Evolutionary conservation across 1,284 basidiomycete species (phyloP).

Genomic region (Ustilago bromivora): DNA sequence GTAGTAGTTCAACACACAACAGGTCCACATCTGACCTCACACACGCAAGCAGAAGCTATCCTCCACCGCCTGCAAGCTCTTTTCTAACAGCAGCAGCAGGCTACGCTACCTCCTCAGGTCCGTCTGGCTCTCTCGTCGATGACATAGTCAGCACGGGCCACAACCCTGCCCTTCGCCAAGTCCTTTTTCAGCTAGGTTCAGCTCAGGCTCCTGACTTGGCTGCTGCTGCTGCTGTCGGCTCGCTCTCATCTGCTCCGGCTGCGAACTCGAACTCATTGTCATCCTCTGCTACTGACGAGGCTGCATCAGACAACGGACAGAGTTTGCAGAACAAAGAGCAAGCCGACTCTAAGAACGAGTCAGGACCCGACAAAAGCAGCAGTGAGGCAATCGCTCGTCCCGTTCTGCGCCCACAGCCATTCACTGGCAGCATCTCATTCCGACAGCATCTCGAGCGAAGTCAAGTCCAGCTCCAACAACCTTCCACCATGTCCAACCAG

Average conservation of each 20-base stretch:
- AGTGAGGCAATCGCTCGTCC: constrained; percentile 7
- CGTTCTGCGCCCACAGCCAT: constrained; percentile 15
- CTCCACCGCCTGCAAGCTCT: constrained; percentile 9
- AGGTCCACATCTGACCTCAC: not conserved
- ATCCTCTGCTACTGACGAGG: not conserved
- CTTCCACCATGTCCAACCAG: constrained; percentile 24
- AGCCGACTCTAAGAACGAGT: not conserved
- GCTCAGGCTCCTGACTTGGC: constrained; percentile 32
- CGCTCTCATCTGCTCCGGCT: constrained; percentile 17
- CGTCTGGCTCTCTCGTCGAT: constrained; percentile 20
- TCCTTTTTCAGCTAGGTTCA: constrained; percentile 51
- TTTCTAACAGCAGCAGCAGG: constrained; percentile 9
- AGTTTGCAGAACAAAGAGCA: not conserved
- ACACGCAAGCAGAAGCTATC: constrained; percentile 23
- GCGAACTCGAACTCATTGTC: not conserved
- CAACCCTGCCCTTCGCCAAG: constrained; percentile 45
- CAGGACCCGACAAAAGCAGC: not conserved
- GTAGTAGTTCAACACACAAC: not conserved
- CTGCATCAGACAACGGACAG: not conserved
- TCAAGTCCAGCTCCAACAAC: constrained; percentile 25
- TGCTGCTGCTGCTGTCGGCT: constrained; percentile 28
- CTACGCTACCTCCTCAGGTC: constrained; percentile 3
- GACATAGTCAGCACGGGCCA: constrained; percentile 44
- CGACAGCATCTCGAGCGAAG: constrained; percentile 42
- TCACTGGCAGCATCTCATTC: constrained; percentile 25